Evolutionary conservation across 202 grass and related monocot species (phyloP).

Genomic region (Digitaria exilis): DNA sequence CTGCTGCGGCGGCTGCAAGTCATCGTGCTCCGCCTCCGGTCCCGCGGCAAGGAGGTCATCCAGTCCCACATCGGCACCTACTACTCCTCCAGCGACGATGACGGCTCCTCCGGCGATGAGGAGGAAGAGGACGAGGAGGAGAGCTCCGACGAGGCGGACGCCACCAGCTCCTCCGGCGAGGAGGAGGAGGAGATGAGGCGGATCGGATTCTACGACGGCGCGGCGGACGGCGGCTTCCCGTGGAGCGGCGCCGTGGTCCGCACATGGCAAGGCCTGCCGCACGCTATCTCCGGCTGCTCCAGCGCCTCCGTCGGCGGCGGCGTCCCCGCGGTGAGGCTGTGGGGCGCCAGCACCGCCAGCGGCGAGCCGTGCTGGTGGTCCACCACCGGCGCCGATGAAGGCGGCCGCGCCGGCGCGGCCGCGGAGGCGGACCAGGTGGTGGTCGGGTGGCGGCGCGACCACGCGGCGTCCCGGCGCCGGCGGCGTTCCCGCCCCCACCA

Average conservation of each 20-base stretch:
- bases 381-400: conserved; percentile 30
- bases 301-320: neutral
- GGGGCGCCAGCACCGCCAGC: conserved; percentile 48
- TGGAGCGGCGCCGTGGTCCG: conserved; percentile 56
- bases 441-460: conserved; percentile 41
- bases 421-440: conserved; percentile 28
- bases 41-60: conserved; percentile 55
- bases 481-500: neutral
- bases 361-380: conserved; percentile 36
- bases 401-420: neutral
- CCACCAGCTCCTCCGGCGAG: conserved; percentile 24
- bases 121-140: neutral
- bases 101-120: neutral
- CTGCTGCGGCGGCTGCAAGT: conserved; percentile 46
- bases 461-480: conserved; percentile 2
- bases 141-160: conserved; percentile 18
- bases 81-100: conserved; percentile 51
- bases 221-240: conserved; percentile 28
- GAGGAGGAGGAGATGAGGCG: neutral
- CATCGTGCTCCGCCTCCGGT: conserved; percentile 57
- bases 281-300: conserved; percentile 7
- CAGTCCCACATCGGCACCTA: conserved; percentile 56
- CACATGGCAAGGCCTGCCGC: conserved; percentile 46
- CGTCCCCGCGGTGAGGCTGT: conserved; percentile 21
- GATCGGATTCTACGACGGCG: conserved; percentile 40